Base-by-base conservation (phyloP, 2,329 filamentous ascomycete genomes). In the Diplodia sapinea region DNA sequence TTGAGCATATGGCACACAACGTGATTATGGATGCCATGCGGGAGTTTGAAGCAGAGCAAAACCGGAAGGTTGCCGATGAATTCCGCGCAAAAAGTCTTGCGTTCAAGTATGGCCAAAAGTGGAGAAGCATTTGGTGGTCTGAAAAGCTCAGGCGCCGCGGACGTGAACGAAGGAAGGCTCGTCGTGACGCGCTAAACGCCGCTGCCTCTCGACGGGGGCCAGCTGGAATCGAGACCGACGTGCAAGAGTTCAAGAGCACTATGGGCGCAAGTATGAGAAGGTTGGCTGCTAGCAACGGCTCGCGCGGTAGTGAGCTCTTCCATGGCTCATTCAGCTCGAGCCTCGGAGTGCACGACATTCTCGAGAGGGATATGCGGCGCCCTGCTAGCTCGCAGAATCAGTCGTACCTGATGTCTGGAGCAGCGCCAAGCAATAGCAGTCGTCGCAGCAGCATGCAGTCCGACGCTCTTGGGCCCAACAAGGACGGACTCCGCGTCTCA, bases 1-100 rank as follows among this genome's bases (percentile, higher is more conserved):
- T 84, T 31, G 80, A 83, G 52, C 79, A 78, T 55, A 71, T 73
- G 56, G 73, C 79, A 29, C 71, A 73, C 4, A 73, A 75, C 12
- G 73, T 79, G 12, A 76, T 80, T n/a, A 71, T 49, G 5, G 50
- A 69, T 20, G 47, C 63, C 31, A n/a, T 62, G 6, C 3, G 11
- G 15, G 33, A 68, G 49, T 52, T 69, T 31, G 65, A 69, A 59
- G 26, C n/a, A 6, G 66, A 69, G 50, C 23, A 59, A 23, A 62
- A 61, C 23, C 50, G n/a, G 20, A 38, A 68, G 38, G 11, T 33
- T 50, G 68, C 68, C 6, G 61, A 56, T 23, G 33, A 65, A 23
- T 68, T 69, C 49, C 68, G 68, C 26, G 47, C 31, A 5, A 43
- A 15, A 9, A 55, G 54, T 15, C 68, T 69, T 26, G 50, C 59